Percentiles rank a stretch among this genome's conserved stretches.
Evolutionary conservation across 441 rosid genomes (phyloP).

Genomic region (Jatropha podagrica): DNA sequence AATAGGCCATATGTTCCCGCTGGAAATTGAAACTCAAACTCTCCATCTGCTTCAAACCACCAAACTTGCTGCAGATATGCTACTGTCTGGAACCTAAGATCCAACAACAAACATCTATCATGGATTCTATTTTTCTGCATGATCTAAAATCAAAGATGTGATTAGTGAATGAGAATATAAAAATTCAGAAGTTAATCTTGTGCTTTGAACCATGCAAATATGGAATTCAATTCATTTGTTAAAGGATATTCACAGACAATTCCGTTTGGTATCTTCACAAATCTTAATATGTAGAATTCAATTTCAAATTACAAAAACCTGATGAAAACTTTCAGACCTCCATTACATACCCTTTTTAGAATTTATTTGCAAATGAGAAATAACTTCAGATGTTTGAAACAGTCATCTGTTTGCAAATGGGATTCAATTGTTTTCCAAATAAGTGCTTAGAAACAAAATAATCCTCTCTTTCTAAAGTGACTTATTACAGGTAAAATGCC

Average conservation of each 20-base stretch:
- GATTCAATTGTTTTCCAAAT: too few relatives aligned
- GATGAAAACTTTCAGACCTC: too few relatives aligned
- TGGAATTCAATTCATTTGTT: neutral
- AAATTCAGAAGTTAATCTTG: neutral
- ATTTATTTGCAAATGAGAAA: too few relatives aligned
- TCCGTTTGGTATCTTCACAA: too few relatives aligned
- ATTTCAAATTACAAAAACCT: too few relatives aligned
- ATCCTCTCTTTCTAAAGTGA: too few relatives aligned
- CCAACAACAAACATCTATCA: neutral
- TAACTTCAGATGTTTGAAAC: too few relatives aligned
- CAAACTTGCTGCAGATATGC: slow-evolving; percentile 83
- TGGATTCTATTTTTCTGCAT: neutral
- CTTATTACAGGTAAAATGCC: too few relatives aligned
- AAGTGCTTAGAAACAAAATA: too few relatives aligned
- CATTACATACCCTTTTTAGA: too few relatives aligned
- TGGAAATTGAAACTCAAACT: slow-evolving; percentile 63
- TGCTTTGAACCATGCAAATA: neutral
- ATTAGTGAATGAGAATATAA: neutral
- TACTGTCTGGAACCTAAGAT: slow-evolving; percentile 52
- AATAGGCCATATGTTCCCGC: slow-evolving; percentile 62
- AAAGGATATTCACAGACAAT: neutral
- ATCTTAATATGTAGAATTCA: too few relatives aligned
- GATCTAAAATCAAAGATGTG: neutral
- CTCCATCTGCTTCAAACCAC: slow-evolving; percentile 90
- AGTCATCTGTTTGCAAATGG: too few relatives aligned